Percentiles rank a stretch among this genome's conserved stretches.
Evolutionary conservation across 2,329 filamentous ascomycete species (phyloP).

Genomic region (Emmonsia crescens): DNA sequence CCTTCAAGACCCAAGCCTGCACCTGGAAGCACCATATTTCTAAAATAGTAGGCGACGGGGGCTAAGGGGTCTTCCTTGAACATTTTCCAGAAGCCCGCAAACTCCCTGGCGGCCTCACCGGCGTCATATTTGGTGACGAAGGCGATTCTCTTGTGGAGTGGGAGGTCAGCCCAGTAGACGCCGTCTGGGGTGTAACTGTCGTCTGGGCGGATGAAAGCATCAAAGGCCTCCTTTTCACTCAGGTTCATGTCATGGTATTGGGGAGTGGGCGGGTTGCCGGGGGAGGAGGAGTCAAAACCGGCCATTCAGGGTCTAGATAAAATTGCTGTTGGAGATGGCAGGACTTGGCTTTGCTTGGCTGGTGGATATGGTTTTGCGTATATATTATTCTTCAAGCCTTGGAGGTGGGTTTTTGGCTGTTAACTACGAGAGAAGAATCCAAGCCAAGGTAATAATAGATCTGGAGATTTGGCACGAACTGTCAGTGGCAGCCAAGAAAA

Average conservation of each 20-base stretch:
- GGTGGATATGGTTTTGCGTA: no score
- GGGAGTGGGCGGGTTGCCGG: conserved; percentile 27
- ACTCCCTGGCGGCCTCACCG: conserved; percentile 58
- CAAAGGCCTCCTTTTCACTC: conserved; percentile 56
- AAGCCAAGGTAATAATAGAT: no score
- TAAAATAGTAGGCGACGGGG: conserved; percentile 75
- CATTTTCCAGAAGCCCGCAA: conserved; percentile 59
- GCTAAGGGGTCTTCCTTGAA: conserved; percentile 76
- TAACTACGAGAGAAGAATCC: no score
- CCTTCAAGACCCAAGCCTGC: conserved; percentile 85
- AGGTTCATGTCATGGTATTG: conserved; percentile 41
- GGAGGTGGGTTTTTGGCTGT: no score
- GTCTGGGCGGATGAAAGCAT: conserved; percentile 71
- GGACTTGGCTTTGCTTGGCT: no score
- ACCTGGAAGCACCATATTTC: conserved; percentile 83
- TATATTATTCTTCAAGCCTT: no score
- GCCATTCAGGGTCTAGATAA: no score
- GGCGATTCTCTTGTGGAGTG: conserved; percentile 53
- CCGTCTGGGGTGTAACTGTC: conserved; percentile 77
- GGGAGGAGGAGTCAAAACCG: not conserved
- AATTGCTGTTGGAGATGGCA: no score
- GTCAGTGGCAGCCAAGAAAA: no score
- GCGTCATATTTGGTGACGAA: conserved; percentile 69
- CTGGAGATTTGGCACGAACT: no score
- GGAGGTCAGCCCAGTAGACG: conserved; percentile 86